Evolutionary conservation across 345 rosid species (phyloP).

Genomic region (Corymbia maculata): DNA sequence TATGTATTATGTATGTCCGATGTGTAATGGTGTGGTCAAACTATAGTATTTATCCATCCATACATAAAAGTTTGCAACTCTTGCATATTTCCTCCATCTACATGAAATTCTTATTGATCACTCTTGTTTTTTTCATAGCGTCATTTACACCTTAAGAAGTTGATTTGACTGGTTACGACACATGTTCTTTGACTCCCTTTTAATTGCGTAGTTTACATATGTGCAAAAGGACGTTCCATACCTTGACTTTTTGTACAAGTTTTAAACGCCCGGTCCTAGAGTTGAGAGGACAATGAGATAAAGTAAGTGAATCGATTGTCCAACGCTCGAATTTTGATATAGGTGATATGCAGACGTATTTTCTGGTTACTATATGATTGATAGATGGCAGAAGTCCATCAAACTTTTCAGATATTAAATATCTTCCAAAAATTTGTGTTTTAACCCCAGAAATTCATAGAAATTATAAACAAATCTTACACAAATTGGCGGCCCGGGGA

Average conservation of each 20-base stretch:
- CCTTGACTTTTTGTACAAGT: neutral
- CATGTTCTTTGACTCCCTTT: neutral
- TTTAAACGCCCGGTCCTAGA: neutral
- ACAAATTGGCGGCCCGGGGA: neutral
- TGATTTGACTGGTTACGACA: neutral
- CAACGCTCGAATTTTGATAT: neutral
- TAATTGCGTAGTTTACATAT: neutral
- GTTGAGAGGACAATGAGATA: neutral
- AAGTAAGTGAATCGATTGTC: neutral
- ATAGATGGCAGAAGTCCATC: neutral
- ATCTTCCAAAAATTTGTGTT: neutral
- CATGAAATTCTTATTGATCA: neutral
- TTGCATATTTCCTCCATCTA: neutral
- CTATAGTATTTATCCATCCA: neutral
- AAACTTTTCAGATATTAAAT: neutral
- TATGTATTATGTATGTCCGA: neutral
- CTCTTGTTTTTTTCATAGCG: neutral
- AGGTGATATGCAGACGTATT: neutral
- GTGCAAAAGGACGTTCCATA: neutral
- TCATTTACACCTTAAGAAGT: neutral
- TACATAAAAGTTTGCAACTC: neutral
- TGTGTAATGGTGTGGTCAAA: neutral
- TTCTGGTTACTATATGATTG: neutral
- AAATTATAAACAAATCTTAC: neutral
- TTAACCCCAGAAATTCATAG: neutral